Percentiles rank a stretch among this genome's conserved stretches.
phyloP scores from a whole-genome alignment of 2,329 filamentous ascomycete species.

The Beauveria sp. region DNA sequence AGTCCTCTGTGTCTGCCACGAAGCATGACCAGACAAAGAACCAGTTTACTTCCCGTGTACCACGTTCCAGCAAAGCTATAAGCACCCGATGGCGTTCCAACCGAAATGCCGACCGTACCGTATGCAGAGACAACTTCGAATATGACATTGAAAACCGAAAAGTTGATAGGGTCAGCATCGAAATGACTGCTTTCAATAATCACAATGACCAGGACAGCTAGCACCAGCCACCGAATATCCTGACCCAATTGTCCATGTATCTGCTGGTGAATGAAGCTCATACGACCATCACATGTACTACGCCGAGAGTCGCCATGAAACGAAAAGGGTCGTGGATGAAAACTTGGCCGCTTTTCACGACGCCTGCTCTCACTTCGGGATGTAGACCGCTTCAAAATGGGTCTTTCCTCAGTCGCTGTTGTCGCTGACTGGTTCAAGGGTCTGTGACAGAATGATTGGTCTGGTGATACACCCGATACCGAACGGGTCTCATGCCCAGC shows the following conservation, averaged over 20 bases:
- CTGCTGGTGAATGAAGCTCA: slow-evolving; percentile 46
- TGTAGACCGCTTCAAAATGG: neutral
- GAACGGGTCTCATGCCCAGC: neutral
- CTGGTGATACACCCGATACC: neutral
- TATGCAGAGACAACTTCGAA: slow-evolving; percentile 53
- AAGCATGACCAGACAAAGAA: slow-evolving; percentile 50
- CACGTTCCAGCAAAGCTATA: slow-evolving; percentile 49
- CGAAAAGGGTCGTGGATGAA: neutral
- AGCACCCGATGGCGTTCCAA: slow-evolving; percentile 44
- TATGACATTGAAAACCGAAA: slow-evolving; percentile 52
- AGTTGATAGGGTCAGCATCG: slow-evolving; percentile 40
- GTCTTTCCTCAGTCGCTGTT: neutral
- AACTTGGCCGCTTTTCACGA: neutral
- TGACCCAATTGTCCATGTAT: slow-evolving; percentile 58
- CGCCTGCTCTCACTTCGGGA: neutral
- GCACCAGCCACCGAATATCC: slow-evolving; percentile 58
- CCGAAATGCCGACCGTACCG: slow-evolving; percentile 53
- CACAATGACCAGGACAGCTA: slow-evolving; percentile 52
- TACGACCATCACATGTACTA: slow-evolving; percentile 24
- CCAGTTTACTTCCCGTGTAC: slow-evolving; percentile 48
- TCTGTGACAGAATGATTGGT: neutral
- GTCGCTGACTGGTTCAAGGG: neutral
- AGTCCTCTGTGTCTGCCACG: slow-evolving; percentile 48
- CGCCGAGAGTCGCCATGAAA: neutral
- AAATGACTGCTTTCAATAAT: slow-evolving; percentile 53